Evolutionary conservation across 495 filamentous ascomycete genomes (phyloP).

Genomic region (Saxophila tyrrhenica): DNA sequence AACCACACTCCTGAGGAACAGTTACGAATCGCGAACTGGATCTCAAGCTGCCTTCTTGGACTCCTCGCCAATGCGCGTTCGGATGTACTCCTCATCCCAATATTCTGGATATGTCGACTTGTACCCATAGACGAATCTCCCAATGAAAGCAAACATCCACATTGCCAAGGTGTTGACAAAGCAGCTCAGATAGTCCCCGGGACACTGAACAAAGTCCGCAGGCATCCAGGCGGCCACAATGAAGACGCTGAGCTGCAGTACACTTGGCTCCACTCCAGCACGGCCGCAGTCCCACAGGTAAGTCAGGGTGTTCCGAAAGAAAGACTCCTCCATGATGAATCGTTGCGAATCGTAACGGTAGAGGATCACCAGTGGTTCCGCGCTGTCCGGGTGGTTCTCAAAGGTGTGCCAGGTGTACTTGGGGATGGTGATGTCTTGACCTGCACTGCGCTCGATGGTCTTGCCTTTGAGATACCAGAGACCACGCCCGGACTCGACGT

Average conservation of each 20-base stretch:
- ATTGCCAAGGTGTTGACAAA: background rate
- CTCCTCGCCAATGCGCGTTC: background rate
- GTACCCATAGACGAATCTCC: conserved; percentile 2
- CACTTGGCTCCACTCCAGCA: background rate
- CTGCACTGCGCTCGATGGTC: background rate
- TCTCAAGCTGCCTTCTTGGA: background rate
- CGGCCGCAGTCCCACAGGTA: conserved; percentile 10
- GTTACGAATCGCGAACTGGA: no score
- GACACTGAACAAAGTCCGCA: background rate
- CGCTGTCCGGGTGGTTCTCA: conserved; percentile 4
- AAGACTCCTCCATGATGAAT: conserved; percentile 4
- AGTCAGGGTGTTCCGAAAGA: conserved; percentile 7
- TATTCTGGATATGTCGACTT: conserved; percentile 8
- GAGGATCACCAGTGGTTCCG: conserved; percentile 1
- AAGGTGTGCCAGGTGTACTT: conserved; percentile 1
- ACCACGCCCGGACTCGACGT: conserved; percentile 4
- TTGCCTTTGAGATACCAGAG: conserved; percentile 4
- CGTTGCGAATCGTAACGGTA: conserved; percentile 3
- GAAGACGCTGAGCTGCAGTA: conserved; percentile 3
- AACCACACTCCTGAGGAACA: no score
- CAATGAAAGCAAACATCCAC: background rate
- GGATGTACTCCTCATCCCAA: background rate
- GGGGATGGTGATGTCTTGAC: conserved; percentile 1
- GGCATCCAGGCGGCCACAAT: background rate
- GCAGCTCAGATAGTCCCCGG: conserved; percentile 2